Evolutionary conservation across 306 rosid species (phyloP).

Genomic region (Cercis canadensis): DNA sequence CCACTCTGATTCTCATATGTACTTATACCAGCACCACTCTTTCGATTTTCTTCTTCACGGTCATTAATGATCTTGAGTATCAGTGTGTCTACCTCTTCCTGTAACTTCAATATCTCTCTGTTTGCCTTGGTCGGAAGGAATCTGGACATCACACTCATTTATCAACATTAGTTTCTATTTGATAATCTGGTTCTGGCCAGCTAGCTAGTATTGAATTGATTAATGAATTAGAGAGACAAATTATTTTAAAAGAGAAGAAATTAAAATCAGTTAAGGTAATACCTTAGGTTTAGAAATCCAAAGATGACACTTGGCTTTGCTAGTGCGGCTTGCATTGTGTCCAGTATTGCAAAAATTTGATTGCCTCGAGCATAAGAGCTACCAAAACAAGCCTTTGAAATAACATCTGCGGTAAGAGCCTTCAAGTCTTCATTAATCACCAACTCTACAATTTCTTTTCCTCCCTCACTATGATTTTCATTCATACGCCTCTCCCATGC

Average conservation of each 20-base stretch:
- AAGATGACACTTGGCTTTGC: constrained; percentile 34
- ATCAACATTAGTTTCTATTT: too few species aligned
- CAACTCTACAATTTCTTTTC: constrained; percentile 34
- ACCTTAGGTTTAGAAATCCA: constrained; percentile 38
- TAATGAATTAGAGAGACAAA: background rate
- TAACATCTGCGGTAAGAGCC: constrained; percentile 32
- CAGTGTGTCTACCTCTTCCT: constrained; percentile 43
- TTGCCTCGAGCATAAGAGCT: constrained; percentile 44
- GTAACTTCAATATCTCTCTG: constrained; percentile 32
- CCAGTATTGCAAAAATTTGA: constrained; percentile 42
- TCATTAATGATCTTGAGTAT: constrained; percentile 27
- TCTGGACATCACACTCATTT: background rate
- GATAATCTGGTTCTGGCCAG: background rate
- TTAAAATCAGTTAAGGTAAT: too few species aligned
- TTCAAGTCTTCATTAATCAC: constrained; percentile 37
- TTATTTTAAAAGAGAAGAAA: too few species aligned
- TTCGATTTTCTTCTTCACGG: constrained; percentile 24
- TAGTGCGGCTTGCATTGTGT: constrained; percentile 32
- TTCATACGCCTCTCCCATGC: constrained; percentile 34
- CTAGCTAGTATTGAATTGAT: background rate
- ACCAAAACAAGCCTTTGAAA: constrained; percentile 49
- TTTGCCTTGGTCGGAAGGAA: constrained; percentile 43
- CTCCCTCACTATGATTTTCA: constrained; percentile 20
- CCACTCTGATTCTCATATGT: constrained; percentile 4
- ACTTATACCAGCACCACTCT: background rate